Percentiles rank a stretch among this genome's conserved stretches.
These are phyloP conservation scores for Epicoccum sorghinum DNA, from an alignment of 2,329 filamentous ascomycete genomes.

Conservation along the genomic window DNA sequence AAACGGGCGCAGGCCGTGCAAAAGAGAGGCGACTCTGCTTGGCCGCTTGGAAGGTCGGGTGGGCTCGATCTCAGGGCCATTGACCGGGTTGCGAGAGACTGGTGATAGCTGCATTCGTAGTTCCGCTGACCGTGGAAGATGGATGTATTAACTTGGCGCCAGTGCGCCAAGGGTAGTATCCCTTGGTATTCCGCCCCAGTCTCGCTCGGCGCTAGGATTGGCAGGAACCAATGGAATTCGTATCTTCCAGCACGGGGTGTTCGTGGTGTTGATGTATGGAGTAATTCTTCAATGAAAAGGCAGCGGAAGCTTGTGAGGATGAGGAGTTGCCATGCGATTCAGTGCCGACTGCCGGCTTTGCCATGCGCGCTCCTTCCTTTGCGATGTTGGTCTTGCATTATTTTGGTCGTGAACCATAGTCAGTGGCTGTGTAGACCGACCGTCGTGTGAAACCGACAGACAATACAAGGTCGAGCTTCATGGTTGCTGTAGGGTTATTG, in stretches of 20 bases:
- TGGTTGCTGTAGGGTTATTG: no score
- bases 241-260: constrained; percentile 17
- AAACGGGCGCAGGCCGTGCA: constrained; percentile 2
- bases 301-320: constrained; percentile 7
- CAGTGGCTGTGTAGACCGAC: not conserved
- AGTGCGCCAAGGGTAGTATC: constrained; percentile 18
- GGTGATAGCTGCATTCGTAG: constrained; percentile 9
- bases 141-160: constrained; percentile 25
- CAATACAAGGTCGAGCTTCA: no score
- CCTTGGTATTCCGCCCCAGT: constrained; percentile 24
- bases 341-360: constrained; percentile 28
- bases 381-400: not conserved
- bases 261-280: constrained; percentile 14
- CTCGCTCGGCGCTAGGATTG: constrained; percentile 10
- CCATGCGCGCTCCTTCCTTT: constrained; percentile 1
- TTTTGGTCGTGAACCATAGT: not conserved
- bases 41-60: constrained; percentile 20
- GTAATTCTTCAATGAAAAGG: not conserved
- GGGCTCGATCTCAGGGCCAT: constrained; percentile 2
- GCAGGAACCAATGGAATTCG: constrained; percentile 20
- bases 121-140: constrained; percentile 21
- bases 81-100: constrained; percentile 6
- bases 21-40: constrained; percentile 13
- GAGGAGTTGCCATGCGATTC: constrained; percentile 5
- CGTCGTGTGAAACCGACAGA: no score